Evolutionary conservation across 2,329 filamentous ascomycete species (phyloP).

Genomic region (Pestalotiopsis sp.): DNA sequence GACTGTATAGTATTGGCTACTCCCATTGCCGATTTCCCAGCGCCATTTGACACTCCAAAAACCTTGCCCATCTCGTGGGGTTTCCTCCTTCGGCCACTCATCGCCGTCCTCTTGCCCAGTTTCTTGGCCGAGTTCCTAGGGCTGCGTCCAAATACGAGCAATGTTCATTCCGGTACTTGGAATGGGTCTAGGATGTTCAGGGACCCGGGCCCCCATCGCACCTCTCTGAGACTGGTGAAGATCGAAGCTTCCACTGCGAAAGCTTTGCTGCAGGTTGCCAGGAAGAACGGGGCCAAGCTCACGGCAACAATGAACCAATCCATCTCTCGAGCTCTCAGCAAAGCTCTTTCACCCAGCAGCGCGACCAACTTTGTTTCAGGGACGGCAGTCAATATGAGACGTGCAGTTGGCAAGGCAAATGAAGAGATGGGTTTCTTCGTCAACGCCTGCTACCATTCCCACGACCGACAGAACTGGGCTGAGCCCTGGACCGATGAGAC

Average conservation of each 20-base stretch:
- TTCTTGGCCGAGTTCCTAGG: conserved; percentile 5
- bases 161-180: not conserved
- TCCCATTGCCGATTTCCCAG: not conserved
- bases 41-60: conserved; percentile 8
- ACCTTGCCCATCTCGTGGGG: conserved; percentile 9
- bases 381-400: conserved; percentile 7
- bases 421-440: conserved; percentile 9
- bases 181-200: not conserved
- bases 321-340: conserved; percentile 2
- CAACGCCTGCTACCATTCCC: not conserved
- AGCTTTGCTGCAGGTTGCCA: not conserved
- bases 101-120: conserved; percentile 6
- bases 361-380: not conserved
- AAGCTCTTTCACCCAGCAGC: not conserved
- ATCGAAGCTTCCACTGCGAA: not conserved
- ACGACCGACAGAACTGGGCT: not conserved
- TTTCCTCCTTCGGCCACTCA: conserved; percentile 5
- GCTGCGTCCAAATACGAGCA: not conserved
- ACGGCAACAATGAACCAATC: not conserved
- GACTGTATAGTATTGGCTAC: not conserved
- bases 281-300: not conserved
- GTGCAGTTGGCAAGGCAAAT: not conserved
- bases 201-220: not conserved
- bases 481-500: not conserved
- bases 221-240: not conserved